Evolutionary conservation across 2,329 filamentous ascomycete genomes (phyloP).

Genomic region (Didymella pomorum): DNA sequence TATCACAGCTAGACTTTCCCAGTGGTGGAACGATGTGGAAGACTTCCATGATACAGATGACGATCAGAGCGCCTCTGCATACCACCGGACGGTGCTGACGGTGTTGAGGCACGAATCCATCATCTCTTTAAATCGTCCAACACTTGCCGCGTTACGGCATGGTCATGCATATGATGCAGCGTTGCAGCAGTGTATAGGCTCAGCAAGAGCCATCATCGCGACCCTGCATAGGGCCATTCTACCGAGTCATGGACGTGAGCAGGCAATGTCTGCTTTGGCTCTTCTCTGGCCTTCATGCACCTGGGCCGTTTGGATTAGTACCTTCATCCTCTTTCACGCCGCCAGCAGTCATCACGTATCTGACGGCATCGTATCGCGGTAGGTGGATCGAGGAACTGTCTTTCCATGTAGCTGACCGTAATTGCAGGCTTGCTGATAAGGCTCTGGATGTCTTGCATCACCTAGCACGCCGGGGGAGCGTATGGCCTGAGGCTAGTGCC

Average conservation of each 20-base stretch:
- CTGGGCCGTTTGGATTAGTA: conserved; percentile 63
- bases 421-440: conserved; percentile 34
- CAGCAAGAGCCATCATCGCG: conserved; percentile 59
- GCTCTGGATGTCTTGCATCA: conserved; percentile 38
- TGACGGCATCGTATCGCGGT: conserved; percentile 52
- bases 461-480: conserved; percentile 36
- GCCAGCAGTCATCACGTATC: conserved; percentile 57
- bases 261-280: conserved; percentile 36
- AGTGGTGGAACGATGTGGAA: conserved; percentile 64
- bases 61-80: conserved; percentile 31
- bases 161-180: conserved; percentile 58
- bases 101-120: conserved; percentile 60
- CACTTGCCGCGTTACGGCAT: conserved; percentile 56
- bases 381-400: conserved; percentile 18
- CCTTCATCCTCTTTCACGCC: conserved; percentile 61
- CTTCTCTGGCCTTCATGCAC: conserved; percentile 62
- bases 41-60: conserved; percentile 56
- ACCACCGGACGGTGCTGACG: conserved; percentile 55
- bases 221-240: conserved; percentile 47
- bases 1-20: conserved; percentile 59
- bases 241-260: conserved; percentile 17
- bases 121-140: conserved; percentile 61
- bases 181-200: conserved; percentile 61
- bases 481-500: conserved; percentile 44
- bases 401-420: not conserved